Evolutionary conservation across 1,284 basidiomycete genomes (phyloP).

Genomic region (Exobasidium cylindrosporum): DNA sequence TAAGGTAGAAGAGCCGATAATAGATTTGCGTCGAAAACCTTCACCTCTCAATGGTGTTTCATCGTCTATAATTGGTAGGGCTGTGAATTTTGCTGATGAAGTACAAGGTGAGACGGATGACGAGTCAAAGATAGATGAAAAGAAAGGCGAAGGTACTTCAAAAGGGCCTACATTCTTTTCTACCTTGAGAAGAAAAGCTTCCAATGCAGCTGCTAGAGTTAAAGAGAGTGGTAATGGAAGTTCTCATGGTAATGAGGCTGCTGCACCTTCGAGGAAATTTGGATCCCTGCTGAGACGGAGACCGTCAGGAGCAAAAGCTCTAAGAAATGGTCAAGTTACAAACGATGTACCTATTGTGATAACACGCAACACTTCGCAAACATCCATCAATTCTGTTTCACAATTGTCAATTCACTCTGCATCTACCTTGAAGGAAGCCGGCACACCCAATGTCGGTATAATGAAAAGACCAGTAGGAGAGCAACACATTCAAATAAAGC

Average conservation of each 20-base stretch:
- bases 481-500: not conserved
- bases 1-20: too few species aligned
- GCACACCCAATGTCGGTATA: not conserved
- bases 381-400: not conserved
- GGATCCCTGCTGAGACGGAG: not conserved
- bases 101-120: not conserved
- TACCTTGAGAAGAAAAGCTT: slow-evolving; percentile 35
- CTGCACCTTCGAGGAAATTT: not conserved
- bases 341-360: too few species aligned
- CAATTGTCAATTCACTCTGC: not conserved
- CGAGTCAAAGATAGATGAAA: not conserved
- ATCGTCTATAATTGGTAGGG: not conserved
- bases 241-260: not conserved
- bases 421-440: not conserved
- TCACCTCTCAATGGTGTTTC: not conserved
- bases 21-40: not conserved
- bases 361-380: not conserved
- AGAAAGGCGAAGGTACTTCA: not conserved
- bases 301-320: not conserved
- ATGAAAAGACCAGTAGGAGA: not conserved
- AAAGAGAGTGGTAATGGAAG: not conserved
- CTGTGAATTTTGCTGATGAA: not conserved
- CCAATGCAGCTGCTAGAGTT: slow-evolving; percentile 15
- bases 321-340: too few species aligned
- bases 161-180: slow-evolving; percentile 28